Conservation (phyloP, 2,329 filamentous ascomycete species). For the Alternaria novae-zelandiae region DNA sequence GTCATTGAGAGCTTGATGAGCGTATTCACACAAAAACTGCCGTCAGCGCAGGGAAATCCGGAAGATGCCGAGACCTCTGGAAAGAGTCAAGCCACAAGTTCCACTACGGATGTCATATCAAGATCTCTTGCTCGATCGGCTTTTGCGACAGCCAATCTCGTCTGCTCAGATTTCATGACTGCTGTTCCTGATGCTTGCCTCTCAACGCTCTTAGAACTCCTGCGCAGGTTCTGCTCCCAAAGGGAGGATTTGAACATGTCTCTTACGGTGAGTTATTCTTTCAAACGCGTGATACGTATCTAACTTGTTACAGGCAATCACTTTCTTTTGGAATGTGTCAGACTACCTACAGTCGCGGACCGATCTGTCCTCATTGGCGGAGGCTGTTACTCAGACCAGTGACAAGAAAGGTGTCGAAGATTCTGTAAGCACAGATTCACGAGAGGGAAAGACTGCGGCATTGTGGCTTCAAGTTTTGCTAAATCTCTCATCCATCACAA, state of each 20-base stretch:
- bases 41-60: not conserved
- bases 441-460: slow-evolving; percentile 70
- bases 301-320: slow-evolving; percentile 70
- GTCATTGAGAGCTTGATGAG: slow-evolving; percentile 85
- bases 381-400: slow-evolving; percentile 18
- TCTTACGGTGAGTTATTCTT: slow-evolving; percentile 69
- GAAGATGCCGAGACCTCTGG: not conserved
- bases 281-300: not conserved
- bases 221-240: slow-evolving; percentile 89
- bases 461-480: slow-evolving; percentile 80
- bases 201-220: slow-evolving; percentile 82
- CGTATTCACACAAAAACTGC: slow-evolving; percentile 63
- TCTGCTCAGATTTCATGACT: slow-evolving; percentile 91
- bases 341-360: slow-evolving; percentile 73
- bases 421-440: slow-evolving; percentile 65
- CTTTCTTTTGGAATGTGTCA: slow-evolving; percentile 94
- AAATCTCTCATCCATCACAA: slow-evolving; percentile 73
- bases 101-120: slow-evolving; percentile 58
- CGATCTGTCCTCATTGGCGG: slow-evolving; percentile 46
- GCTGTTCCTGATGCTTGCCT: slow-evolving; percentile 72
- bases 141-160: slow-evolving; percentile 87
- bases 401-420: slow-evolving; percentile 61
- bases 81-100: not conserved
- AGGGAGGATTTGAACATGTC: slow-evolving; percentile 94
- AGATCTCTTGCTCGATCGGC: slow-evolving; percentile 81